These are phyloP conservation scores for Curvularia sp. DNA, from an alignment of 2,329 filamentous ascomycete species.

Conservation along the genomic window DNA sequence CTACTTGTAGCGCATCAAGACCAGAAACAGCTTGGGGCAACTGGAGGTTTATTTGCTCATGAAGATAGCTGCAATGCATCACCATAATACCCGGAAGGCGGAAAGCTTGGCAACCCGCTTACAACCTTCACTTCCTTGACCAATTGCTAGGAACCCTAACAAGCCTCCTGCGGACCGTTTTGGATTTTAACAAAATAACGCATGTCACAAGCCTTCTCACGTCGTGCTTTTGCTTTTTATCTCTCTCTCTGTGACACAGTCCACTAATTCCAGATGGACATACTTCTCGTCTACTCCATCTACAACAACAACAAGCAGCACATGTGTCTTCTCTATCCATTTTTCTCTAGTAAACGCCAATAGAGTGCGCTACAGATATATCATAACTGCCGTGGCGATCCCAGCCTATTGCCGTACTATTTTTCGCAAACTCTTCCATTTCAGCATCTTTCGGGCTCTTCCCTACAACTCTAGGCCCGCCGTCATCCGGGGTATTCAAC, in stretches of 20 bases:
- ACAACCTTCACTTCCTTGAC: background rate
- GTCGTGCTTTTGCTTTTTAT: background rate
- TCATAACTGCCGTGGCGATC: background rate
- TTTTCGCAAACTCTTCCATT: constrained; percentile 23
- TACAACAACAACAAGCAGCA: background rate
- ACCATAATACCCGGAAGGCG: background rate
- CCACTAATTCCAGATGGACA: background rate
- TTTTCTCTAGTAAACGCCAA: constrained; percentile 28
- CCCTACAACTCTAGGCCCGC: constrained; percentile 11
- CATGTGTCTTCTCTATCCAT: constrained; percentile 37
- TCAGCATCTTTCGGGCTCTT: constrained; percentile 28
- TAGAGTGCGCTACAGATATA: too few species aligned
- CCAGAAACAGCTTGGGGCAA: background rate
- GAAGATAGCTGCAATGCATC: background rate
- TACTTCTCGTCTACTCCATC: background rate
- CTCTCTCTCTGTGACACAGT: background rate
- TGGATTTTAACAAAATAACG: constrained; percentile 28
- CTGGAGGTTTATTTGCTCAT: background rate
- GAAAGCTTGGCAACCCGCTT: background rate
- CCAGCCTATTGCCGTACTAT: constrained; percentile 19
- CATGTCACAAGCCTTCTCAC: background rate
- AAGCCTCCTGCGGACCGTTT: constrained; percentile 28
- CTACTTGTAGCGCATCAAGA: background rate
- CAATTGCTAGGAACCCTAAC: constrained; percentile 28
- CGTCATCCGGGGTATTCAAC: constrained; percentile 19